Conservation (phyloP, 257 asterid species). For the Solanum dulcamara region DNA sequence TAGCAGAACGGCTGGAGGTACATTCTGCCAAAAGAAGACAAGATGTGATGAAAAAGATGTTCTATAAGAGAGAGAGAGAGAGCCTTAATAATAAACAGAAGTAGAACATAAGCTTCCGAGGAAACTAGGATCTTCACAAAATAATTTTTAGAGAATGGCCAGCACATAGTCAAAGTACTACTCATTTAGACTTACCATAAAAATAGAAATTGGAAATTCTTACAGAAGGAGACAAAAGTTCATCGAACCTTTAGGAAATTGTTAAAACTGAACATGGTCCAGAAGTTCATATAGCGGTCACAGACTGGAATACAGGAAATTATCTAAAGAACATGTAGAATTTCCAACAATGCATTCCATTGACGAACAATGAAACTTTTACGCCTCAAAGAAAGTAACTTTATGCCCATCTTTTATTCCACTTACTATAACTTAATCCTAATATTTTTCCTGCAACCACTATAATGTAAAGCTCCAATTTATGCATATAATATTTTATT, state of each 20-base stretch:
- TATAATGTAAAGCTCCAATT: not conserved
- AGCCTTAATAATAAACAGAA: not conserved
- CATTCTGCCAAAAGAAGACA: slow-evolving; percentile 36
- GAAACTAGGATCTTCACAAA: not conserved
- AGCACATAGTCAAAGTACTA: not conserved
- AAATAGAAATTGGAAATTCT: not conserved
- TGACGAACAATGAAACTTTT: not conserved
- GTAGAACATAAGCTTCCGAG: not conserved
- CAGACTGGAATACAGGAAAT: not conserved
- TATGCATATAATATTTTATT: not conserved
- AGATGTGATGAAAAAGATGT: not conserved
- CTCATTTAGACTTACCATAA: not conserved
- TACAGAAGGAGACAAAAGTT: not conserved
- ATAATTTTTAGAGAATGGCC: not conserved
- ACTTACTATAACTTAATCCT: not conserved
- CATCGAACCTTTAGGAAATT: not conserved
- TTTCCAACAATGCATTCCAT: not conserved
- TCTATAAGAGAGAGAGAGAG: not conserved
- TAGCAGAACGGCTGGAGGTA: slow-evolving; percentile 81
- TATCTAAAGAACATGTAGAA: not conserved
- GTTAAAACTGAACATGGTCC: not conserved
- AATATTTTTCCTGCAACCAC: not conserved
- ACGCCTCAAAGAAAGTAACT: not conserved
- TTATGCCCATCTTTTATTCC: not conserved
- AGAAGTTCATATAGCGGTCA: not conserved